A percentile compares a stretch with the other conserved stretches of the same genome.
phyloP scores from a whole-genome alignment of 2,329 filamentous ascomycete genomes.

The Cladosporium sp. region DNA sequence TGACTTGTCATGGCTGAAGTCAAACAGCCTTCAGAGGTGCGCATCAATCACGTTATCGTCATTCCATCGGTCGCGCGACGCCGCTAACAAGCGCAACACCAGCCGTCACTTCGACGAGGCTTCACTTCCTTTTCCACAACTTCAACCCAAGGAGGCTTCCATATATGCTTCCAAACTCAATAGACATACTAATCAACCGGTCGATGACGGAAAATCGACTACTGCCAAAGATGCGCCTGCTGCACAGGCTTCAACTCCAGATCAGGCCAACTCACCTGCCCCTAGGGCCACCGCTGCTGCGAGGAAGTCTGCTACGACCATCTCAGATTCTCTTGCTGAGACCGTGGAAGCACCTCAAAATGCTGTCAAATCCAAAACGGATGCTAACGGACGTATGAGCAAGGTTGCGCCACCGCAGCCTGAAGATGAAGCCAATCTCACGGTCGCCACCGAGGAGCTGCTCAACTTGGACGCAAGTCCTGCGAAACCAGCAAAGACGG shows the following conservation, averaged over 20 bases:
- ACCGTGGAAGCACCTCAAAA: neutral
- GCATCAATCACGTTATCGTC: neutral
- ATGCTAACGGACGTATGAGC: neutral
- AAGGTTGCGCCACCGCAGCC: constrained; percentile 23
- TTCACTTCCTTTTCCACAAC: constrained; percentile 42
- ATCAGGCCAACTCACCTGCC: constrained; percentile 9
- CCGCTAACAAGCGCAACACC: constrained; percentile 34
- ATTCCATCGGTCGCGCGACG: neutral
- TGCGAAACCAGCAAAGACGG: constrained; percentile 31
- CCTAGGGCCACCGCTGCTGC: constrained; percentile 11
- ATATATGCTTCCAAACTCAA: constrained; percentile 26
- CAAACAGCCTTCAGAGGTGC: constrained; percentile 54
- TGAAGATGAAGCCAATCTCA: constrained; percentile 26
- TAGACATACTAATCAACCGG: constrained; percentile 17
- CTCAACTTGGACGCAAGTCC: constrained; percentile 22
- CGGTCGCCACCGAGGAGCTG: constrained; percentile 20
- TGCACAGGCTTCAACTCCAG: constrained; percentile 16
- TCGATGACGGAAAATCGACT: constrained; percentile 9
- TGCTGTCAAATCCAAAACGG: neutral
- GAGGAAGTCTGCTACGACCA: neutral
- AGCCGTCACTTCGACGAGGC: constrained; percentile 54
- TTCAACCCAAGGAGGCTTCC: constrained; percentile 24
- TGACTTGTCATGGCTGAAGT: constrained; percentile 38
- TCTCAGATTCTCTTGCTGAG: neutral
- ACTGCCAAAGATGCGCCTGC: constrained; percentile 16